These are phyloP conservation scores for Epichloe gansuensis DNA, from an alignment of 2,329 filamentous ascomycete species.

Conservation along the genomic window DNA sequence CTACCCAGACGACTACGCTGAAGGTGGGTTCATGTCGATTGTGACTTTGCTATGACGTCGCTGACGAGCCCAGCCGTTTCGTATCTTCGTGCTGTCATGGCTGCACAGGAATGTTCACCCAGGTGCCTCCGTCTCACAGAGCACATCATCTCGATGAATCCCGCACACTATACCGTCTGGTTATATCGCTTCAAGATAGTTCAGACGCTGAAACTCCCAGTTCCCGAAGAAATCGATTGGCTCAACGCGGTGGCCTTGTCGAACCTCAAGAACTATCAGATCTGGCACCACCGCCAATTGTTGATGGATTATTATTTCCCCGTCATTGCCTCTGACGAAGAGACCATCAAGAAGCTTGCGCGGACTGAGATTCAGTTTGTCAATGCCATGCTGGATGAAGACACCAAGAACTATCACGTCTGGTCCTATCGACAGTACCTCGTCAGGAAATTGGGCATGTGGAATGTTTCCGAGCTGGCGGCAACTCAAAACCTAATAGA, in stretches of 20 bases:
- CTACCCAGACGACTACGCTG: conserved; percentile 78
- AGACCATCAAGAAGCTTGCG: conserved; percentile 44
- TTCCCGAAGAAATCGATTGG: conserved; percentile 68
- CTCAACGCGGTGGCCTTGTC: conserved; percentile 70
- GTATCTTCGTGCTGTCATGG: conserved; percentile 91
- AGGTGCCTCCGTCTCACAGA: conserved; percentile 72
- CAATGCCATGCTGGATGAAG: conserved; percentile 63
- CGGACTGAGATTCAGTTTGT: conserved; percentile 64
- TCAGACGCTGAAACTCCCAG: conserved; percentile 48
- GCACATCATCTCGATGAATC: conserved; percentile 83
- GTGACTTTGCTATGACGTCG: neutral
- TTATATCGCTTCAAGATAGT: conserved; percentile 80
- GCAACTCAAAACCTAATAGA: conserved; percentile 61
- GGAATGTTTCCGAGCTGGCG: conserved; percentile 54
- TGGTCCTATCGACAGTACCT: conserved; percentile 85
- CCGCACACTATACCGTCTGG: conserved; percentile 98
- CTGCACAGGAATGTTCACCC: conserved; percentile 66
- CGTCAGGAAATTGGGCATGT: conserved; percentile 54
- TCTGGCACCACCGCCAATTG: conserved; percentile 70
- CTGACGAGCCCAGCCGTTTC: conserved; percentile 52
- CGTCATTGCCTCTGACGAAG: conserved; percentile 45
- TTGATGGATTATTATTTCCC: conserved; percentile 45
- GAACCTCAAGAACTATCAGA: conserved; percentile 97
- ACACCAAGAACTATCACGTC: conserved; percentile 97
- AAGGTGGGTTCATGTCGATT: conserved; percentile 36